phyloP scores from a whole-genome alignment of 192 early-diverging fungal species.

The Gorgonomyces haynaldii region DNA sequence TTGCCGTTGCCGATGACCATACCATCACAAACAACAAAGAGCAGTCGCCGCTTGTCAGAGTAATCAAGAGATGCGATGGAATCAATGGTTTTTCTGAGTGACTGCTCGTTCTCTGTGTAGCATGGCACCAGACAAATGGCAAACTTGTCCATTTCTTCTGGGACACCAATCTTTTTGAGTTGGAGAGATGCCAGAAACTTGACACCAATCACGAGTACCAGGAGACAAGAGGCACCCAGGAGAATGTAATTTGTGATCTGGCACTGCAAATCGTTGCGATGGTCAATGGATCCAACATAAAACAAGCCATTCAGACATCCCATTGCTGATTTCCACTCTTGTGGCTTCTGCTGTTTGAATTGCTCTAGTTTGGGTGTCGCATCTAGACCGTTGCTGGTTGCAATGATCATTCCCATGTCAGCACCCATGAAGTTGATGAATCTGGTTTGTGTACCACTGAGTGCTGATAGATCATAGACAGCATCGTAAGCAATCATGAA shows the following conservation, averaged over 20 bases:
- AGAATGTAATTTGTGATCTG: conserved; percentile 76
- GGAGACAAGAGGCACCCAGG: conserved; percentile 55
- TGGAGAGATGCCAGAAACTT: conserved; percentile 51
- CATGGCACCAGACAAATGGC: conserved; percentile 90
- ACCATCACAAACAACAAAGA: conserved; percentile 71
- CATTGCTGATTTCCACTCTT: conserved; percentile 21
- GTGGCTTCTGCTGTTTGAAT: conserved; percentile 7
- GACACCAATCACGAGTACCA: conserved; percentile 63
- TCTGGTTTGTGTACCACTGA: too few relatives aligned
- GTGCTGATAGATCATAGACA: conserved; percentile 26
- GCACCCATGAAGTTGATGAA: conserved; percentile 6
- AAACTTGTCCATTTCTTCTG: conserved; percentile 89
- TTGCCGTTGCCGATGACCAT: conserved; percentile 79
- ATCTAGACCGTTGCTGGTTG: too few relatives aligned
- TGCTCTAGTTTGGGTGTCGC: conserved; percentile 12
- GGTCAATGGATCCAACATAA: conserved; percentile 73
- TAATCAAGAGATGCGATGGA: conserved; percentile 57
- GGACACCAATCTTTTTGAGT: conserved; percentile 35
- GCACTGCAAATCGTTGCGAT: conserved; percentile 69
- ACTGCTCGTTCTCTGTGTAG: conserved; percentile 64
- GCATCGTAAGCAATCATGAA: conserved; percentile 27
- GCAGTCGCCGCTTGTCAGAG: conserved; percentile 63
- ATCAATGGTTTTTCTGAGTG: conserved; percentile 61
- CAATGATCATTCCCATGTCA: conserved; percentile 9
- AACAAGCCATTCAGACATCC: conserved; percentile 75